Base-by-base conservation (phyloP, 306 rosid genomes). In the Lupinus albus region DNA sequence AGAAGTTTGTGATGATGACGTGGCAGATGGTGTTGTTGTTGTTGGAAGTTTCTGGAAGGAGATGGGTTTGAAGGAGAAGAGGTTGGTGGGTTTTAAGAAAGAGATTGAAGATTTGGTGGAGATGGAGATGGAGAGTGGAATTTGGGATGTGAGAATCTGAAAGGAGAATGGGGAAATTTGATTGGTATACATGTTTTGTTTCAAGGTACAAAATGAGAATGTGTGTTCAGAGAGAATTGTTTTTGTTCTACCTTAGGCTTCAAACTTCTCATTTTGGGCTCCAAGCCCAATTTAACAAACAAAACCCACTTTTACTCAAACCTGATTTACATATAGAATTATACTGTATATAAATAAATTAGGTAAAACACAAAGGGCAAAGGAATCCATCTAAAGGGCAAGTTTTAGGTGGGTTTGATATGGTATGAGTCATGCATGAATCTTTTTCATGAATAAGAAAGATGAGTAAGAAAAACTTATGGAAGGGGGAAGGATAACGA, bases 41-140 rank as follows among this genome's bases (percentile, higher is more conserved):
- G 78, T 68, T 33, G 83, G 81, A 73, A 92, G 60, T 48, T 74
- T 71, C 68, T 92, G 76, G 83, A 89, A 89, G 61, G 93, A 55
- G 72, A 89, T 84, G 67, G 86, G 70, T 64, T 78, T 80, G 60
- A 73, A 82, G 63, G 83, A 80, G 38, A 59, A 13, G 78, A n/a
- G n/a, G n/a, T n/a, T n/a, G n/a, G n/a, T 10, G 8, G 79, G 66
- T 48, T 25, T 2, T 4, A 32, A 48, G 39, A 41, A 14, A 47
- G 67, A 64, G 28, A 58, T 11, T 51, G 66, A 2, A 36, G 52
- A 25, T 35, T 56, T 72, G 50, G 2, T 4, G 61, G 32, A 17
- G 11, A 73, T 4, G 61, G 32, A 17, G 11, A 73, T 36, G 45
- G 70, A 44, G 42, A 44, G 11, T 8, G 84, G 70, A 70, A 81